Percentiles rank a stretch among this genome's conserved stretches.
Evolutionary conservation across 768 basidiomycete genomes (phyloP).

Genomic region (Naematelia aurantialba): DNA sequence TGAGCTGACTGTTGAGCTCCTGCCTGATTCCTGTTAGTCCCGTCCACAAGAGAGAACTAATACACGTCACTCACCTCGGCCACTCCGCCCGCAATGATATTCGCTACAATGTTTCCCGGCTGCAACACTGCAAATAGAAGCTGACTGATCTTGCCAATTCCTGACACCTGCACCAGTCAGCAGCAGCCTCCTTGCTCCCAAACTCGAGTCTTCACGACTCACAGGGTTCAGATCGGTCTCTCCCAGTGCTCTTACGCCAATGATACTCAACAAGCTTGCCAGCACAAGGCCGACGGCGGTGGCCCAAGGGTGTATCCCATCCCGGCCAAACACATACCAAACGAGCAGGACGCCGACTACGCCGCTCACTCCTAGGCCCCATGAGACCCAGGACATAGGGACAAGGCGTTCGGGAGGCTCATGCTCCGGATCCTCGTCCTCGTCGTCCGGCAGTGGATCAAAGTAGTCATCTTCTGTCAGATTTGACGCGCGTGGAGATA

Average conservation of each 20-base stretch:
- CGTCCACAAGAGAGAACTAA: no score
- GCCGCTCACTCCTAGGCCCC: slow-evolving; percentile 64
- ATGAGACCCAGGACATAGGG: slow-evolving; percentile 70
- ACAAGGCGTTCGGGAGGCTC: slow-evolving; percentile 68
- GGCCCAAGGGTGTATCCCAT: slow-evolving; percentile 94
- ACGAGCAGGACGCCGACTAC: slow-evolving; percentile 71
- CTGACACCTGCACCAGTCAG: slow-evolving; percentile 52
- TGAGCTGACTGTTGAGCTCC: slow-evolving; percentile 4
- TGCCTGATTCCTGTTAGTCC: no score
- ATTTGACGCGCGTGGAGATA: slow-evolving; percentile 22
- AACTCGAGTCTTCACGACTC: slow-evolving; percentile 7
- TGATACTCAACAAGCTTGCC: slow-evolving; percentile 76
- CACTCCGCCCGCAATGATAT: slow-evolving; percentile 95
- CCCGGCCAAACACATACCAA: slow-evolving; percentile 81
- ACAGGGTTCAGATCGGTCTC: slow-evolving; percentile 76
- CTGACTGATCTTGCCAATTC: slow-evolving; percentile 91
- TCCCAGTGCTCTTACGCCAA: slow-evolving; percentile 89
- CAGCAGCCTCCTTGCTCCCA: not conserved
- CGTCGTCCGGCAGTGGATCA: slow-evolving; percentile 27
- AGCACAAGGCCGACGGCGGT: slow-evolving; percentile 77
- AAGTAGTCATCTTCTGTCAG: slow-evolving; percentile 42
- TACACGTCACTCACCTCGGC: no score
- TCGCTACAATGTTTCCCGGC: slow-evolving; percentile 93
- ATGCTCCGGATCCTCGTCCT: slow-evolving; percentile 67
- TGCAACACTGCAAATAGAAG: slow-evolving; percentile 90